Base-by-base conservation (phyloP, 2,329 filamentous ascomycete genomes). In the Trichophyton rubrum region DNA sequence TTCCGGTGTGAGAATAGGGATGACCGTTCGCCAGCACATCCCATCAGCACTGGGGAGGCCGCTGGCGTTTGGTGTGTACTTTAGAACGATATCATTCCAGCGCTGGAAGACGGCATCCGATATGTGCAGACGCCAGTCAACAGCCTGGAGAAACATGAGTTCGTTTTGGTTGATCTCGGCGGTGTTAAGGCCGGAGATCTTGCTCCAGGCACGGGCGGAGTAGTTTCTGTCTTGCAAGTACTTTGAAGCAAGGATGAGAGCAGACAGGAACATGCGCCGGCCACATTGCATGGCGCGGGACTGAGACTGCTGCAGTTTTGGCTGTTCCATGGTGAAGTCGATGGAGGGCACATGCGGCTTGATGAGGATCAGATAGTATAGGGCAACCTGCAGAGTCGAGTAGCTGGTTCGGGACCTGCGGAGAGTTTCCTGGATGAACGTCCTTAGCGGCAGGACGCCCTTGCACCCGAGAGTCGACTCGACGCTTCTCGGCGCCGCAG, bases 201-300 rank as follows among this genome's bases (percentile, higher is more conserved):
- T 97, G 74, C 92, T 97, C 93, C 93, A 99, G 47, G 93, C 93
- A 60, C 92, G 86, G 56, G 93, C 90, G 13, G 93, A 97, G 75
- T 95, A 99, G 76, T 97, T 99, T 67, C 92, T 87, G 72, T 99
- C 93, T 75, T 99, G 93, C 55, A 99, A 79, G 72, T 97, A 99
- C 78, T 99, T 99, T 40, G 93, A 97, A 1, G 93, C 93, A 61
- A 99, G 80, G 66, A 99, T 97, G 63, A 99, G 80, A 56, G 92
- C 91, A 9, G 93, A 86, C 59, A 99, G 82, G 72, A 99, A 97
- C 92, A 97, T 97, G 69, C 93, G 90, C 64, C 93, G 88, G 60
- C 93, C 93, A 74, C 93, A 97, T 75, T 96, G 91, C 70, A 99
- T 83, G 45, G 90, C 89, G 64, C 90, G 87, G 68, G 82, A 83